Conservation (phyloP, 1,139 yeast genomes). For the Hyphopichia khmerensis region DNA sequence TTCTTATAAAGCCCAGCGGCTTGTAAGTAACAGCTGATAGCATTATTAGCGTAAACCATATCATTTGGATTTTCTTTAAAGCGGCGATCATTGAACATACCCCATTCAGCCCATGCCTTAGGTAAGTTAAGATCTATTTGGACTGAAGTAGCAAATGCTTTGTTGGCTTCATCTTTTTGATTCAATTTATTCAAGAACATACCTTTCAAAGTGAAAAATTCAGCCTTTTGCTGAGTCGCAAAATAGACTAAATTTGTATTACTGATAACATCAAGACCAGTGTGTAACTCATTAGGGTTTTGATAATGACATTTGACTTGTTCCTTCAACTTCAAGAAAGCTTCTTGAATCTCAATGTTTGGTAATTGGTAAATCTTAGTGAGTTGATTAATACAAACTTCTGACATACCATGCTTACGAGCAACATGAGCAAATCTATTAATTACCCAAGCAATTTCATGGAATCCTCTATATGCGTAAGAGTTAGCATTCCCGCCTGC, state of each 20-base stretch:
- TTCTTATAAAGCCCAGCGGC: conserved; percentile 96
- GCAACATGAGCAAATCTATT: conserved; percentile 98
- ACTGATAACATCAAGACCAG: conserved; percentile 95
- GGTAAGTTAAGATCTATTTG: conserved; percentile 92
- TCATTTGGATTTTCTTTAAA: conserved; percentile 84
- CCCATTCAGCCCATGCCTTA: conserved; percentile 99
- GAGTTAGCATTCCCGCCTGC: conserved; percentile 78
- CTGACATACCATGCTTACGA: conserved; percentile 93
- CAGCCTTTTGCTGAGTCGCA: conserved; percentile 97
- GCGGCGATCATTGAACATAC: conserved; percentile 86
- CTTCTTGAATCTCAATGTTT: conserved; percentile 97
- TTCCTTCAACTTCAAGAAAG: conserved; percentile 90
- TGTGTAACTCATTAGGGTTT: conserved; percentile 78
- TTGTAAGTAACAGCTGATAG: conserved; percentile 92
- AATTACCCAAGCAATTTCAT: conserved; percentile 98
- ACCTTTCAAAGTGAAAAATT: conserved; percentile 94
- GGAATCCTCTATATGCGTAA: conserved; percentile 95
- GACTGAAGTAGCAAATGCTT: conserved; percentile 96
- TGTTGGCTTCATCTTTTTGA: conserved; percentile 92
- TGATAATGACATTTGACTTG: conserved; percentile 98
- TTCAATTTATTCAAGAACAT: conserved; percentile 92
- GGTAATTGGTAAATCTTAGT: conserved; percentile 95
- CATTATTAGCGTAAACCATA: conserved; percentile 85
- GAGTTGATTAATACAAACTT: conserved; percentile 89
- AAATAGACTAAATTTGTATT: conserved; percentile 94